phyloP scores from a whole-genome alignment of 106 monocot genomes.

The Dendrobium chrysotoxum region DNA sequence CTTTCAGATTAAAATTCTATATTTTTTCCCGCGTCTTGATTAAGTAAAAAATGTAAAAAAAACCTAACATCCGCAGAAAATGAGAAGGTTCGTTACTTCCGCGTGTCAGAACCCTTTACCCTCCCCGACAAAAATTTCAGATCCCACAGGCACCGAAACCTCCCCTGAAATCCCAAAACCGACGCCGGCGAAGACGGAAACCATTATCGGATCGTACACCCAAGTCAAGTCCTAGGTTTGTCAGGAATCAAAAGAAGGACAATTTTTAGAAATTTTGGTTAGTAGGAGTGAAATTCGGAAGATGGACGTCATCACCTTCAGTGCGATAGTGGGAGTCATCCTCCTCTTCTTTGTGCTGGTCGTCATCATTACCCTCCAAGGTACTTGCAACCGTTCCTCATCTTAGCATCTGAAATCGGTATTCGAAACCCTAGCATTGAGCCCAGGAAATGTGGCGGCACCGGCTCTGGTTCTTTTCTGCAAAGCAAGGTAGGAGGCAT shows the following conservation, averaged over 20 bases:
- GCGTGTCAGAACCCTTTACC: too few relatives aligned
- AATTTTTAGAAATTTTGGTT: not conserved
- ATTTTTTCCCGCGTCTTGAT: too few relatives aligned
- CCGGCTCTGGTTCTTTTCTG: too few relatives aligned
- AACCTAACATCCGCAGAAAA: too few relatives aligned
- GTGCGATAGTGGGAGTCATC: conserved; percentile 44
- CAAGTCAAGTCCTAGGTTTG: too few relatives aligned
- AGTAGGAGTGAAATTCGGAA: not conserved
- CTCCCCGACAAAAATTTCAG: too few relatives aligned
- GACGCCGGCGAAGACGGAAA: not conserved
- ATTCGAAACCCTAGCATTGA: conserved; percentile 7
- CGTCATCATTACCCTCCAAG: conserved; percentile 49
- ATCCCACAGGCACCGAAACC: not conserved
- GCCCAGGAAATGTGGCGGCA: not conserved
- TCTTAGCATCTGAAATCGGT: conserved; percentile 6
- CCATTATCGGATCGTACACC: not conserved
- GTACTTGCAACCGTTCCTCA: conserved; percentile 38
- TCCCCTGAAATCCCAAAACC: not conserved
- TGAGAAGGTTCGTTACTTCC: too few relatives aligned
- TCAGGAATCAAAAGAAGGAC: too few relatives aligned
- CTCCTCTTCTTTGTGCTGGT: conserved; percentile 56
- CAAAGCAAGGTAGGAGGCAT: too few relatives aligned
- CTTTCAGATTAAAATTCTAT: too few relatives aligned
- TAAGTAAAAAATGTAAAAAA: too few relatives aligned
- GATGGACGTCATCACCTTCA: conserved; percentile 76